Base-by-base conservation (phyloP, 495 filamentous ascomycete species). In the Penicillium maclennaniae region DNA sequence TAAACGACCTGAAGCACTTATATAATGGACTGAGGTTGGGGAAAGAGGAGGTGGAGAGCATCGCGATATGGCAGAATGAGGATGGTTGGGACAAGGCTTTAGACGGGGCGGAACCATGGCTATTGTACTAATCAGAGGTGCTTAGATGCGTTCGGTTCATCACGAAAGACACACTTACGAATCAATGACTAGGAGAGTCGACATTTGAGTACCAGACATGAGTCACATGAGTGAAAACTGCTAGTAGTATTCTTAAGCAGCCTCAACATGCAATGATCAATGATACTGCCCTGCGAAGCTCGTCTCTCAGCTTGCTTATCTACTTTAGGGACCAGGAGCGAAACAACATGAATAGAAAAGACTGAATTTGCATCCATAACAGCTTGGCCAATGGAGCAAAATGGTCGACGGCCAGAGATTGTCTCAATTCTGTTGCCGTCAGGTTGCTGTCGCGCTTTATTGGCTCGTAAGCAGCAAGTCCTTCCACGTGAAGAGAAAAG, bases 311-410 rank as follows among this genome's bases (percentile, higher is more conserved):
- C 21, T 37, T 12, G 31, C 15, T 26, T 44, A 26, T 44, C n/a
- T 25, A n/a, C 31, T 34, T 14, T 23, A 23, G 2, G 5, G 23
- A 23, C 23, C 5, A 23, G 23, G 5, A 23, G 2, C 2, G 23
- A 23, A 5, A 23, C 23, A 2, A 23, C 2, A 23, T 23, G 23
- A 23, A 5, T 23, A 5, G 23, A 23, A 23, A 23, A 5, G 23
- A 23, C 23, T 5, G n/a, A 23, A 23, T 23, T 23, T 23, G 23
- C 23, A 2, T 23, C 23, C 23, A 23, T 5, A 23, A 5, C 2
- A 23, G 44, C 75, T 77, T 0, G 83, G 82, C 51, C 86, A 56
- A 56, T 86, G 86, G 1, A 87, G 77, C 65, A 78, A 87, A 39
- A 76, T 80, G 7, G 83, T 78, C 6, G n/a, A 82, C 83, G 34